Evolutionary conservation across 257 asterid genomes (phyloP), one percentile per base, ranked within the genome.

Genomic region (Solanum raphanifolium): DNA sequence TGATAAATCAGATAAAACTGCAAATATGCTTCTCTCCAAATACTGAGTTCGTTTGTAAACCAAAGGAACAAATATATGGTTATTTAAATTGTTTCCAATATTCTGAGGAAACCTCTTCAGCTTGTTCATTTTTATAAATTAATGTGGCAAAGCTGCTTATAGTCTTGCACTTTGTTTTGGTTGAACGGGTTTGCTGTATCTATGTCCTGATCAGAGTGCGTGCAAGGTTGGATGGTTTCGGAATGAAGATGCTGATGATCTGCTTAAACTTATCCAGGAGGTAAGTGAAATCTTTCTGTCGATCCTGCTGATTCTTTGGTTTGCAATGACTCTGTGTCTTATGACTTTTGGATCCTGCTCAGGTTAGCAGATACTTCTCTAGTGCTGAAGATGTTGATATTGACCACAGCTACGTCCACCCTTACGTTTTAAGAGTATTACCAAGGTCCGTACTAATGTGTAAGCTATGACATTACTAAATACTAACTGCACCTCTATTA

Each of bases 141-240:
- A 9, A 39, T 39, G 60, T 25, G 20, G 84, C 84, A 41, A 41
- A 41, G 62, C 5, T 41, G 2, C 36, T 41, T 78, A 41, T 35
- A 9, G 8, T 39, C 62, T 25, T 4, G 58, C 58, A 25, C 84
- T 41, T 78, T 4, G 36, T 78, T 39, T 78, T 25, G 36, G 5
- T 43, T 78, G 58, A 78, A 78, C 3, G 36, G 25, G 0, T 75
- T 75, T 38, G 34, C 52, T 38, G 58, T 6, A 75, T 41, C 84
- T 34, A 32, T 68, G 31, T 27, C 15, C 68, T 31, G 36, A 48
- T 48, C 75, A 83, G 87, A 20, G 78, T 55, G 89, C 87, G 20
- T 83, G 85, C 79, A 83, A 83, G 39, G 48, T 88, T 48, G 46
- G 85, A 41, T 88, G 89, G 89, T 88, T 88, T 34, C 23, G 10